These are phyloP conservation scores for Gossypium trilobum DNA, from an alignment of 441 rosid species.

Conservation along the genomic window DNA sequence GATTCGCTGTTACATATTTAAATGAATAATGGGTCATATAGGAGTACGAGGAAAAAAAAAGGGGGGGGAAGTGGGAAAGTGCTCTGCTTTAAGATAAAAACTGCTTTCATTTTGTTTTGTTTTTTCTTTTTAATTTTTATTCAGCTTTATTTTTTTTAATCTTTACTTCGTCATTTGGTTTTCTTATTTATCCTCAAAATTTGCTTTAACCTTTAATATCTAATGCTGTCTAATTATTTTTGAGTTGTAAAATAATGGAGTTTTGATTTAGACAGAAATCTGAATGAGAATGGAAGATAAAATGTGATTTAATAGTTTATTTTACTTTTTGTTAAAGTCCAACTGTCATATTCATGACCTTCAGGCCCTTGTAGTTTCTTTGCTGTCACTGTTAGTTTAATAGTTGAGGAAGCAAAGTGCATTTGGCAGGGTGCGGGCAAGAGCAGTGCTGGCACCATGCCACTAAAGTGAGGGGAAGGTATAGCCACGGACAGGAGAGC, in stretches of 20 bases:
- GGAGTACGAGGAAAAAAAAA: background rate
- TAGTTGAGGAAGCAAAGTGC: too few species aligned
- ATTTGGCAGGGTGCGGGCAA: too few species aligned
- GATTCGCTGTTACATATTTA: conserved; percentile 14
- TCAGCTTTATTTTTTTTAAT: background rate
- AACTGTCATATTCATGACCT: too few species aligned
- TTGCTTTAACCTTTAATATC: background rate
- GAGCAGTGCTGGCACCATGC: too few species aligned
- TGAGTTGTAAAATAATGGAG: background rate
- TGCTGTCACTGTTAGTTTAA: too few species aligned
- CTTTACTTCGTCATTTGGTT: background rate
- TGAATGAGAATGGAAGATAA: background rate
- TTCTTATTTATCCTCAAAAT: background rate
- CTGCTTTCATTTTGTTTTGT: conserved; percentile 1
- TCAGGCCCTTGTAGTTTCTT: too few species aligned
- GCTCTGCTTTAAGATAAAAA: background rate
- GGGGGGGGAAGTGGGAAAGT: background rate
- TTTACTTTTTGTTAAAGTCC: too few species aligned
- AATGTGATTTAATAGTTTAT: background rate
- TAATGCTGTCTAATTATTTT: background rate
- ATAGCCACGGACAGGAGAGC: too few species aligned
- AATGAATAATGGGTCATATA: background rate
- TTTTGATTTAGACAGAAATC: background rate
- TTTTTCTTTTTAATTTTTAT: background rate
- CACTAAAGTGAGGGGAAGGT: too few species aligned